These are phyloP conservation scores for Neostapfia colusana DNA, from an alignment of 176 grass and related monocot genomes.

Conservation along the genomic window DNA sequence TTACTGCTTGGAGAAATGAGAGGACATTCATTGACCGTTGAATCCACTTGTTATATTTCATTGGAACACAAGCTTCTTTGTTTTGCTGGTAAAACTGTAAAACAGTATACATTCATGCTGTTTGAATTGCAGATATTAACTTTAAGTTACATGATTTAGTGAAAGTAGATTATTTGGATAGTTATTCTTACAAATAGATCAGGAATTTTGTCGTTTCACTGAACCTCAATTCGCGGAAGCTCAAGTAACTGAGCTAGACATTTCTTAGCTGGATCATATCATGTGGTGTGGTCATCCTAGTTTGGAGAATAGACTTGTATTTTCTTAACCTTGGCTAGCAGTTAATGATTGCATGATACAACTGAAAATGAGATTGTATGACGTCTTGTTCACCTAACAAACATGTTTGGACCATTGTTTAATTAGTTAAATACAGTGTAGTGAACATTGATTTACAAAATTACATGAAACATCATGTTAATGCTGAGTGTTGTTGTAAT, in stretches of 20 bases:
- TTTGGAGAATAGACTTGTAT: not conserved
- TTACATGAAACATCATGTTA: not conserved
- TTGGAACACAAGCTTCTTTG: not conserved
- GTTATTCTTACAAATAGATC: not conserved
- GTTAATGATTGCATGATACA: not conserved
- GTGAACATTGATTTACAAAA: slow-evolving; percentile 3
- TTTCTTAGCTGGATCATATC: not conserved
- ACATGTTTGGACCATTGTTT: not conserved
- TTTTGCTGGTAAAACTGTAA: not conserved
- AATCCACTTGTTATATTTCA: not conserved
- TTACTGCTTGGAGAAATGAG: not conserved
- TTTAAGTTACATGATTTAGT: not conserved
- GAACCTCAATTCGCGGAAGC: not conserved
- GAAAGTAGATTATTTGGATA: not conserved
- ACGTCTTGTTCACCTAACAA: slow-evolving; percentile 6
- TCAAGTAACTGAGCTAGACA: not conserved
- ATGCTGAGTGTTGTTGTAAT: not conserved
- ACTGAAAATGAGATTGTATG: not conserved
- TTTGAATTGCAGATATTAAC: not conserved
- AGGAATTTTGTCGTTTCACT: not conserved
- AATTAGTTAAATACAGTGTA: not conserved
- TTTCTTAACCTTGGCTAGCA: not conserved
- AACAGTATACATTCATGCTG: not conserved
- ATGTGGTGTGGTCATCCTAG: slow-evolving; percentile 3
- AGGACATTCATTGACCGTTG: not conserved